Evolutionary conservation across 2,329 filamentous ascomycete genomes (phyloP).

Genomic region (Atkinsonella hypoxylon): DNA sequence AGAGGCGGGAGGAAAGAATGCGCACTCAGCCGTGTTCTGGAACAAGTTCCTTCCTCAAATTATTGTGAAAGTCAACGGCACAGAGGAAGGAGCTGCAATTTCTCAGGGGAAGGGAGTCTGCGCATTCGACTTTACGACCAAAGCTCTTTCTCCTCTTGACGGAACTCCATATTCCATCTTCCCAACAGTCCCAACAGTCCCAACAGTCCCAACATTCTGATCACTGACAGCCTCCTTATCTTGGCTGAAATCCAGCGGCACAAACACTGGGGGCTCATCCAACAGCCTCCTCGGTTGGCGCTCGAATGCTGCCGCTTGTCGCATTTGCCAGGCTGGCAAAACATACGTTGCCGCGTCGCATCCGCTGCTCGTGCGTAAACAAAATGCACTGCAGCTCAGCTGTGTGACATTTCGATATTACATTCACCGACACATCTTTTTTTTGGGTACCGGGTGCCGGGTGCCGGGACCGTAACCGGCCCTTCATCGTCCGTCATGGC

Average conservation of each 20-base stretch:
- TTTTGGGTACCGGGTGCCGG: background rate
- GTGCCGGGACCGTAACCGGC: background rate
- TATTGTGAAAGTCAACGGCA: background rate
- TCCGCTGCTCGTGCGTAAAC: background rate
- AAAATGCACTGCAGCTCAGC: background rate
- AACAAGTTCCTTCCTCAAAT: background rate
- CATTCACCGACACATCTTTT: background rate
- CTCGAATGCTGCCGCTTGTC: background rate
- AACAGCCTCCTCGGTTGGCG: background rate
- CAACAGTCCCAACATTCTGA: too few relatives aligned
- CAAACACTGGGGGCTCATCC: conserved; percentile 1
- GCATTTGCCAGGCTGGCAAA: background rate
- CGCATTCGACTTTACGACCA: background rate
- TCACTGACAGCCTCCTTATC: background rate
- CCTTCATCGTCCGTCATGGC: background rate
- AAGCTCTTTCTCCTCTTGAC: background rate
- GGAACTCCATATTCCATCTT: background rate
- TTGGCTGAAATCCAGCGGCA: background rate
- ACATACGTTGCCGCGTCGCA: background rate
- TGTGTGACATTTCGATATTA: background rate
- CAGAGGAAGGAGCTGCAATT: background rate
- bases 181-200: too few relatives aligned
- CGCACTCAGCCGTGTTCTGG: background rate
- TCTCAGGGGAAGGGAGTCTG: background rate
- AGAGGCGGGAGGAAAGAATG: background rate